Evolutionary conservation across 768 basidiomycete genomes (phyloP), one percentile per base, ranked within the genome.

Genomic region (Leucocoprinus leucothites): DNA sequence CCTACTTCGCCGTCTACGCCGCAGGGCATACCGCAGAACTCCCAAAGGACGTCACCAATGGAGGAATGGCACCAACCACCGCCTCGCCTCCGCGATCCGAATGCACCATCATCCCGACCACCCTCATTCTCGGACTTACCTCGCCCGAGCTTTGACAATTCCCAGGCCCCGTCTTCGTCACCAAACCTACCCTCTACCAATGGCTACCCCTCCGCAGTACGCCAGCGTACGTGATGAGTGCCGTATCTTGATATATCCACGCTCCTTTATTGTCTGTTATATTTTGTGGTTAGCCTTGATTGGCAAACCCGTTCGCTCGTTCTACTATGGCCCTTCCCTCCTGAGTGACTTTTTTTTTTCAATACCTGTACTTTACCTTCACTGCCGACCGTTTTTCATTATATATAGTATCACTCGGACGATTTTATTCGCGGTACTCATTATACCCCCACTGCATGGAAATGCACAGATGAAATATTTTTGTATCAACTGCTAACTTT

Each of bases 71-170:
- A 74, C 43, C 38, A 38, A 38, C 60, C 74, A 40, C 59, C 69
- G 40, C 60, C 79, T 49, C 78, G 79, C 54, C 69, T 75, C 19
- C 69, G 60, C 44, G 70, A 70, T 53, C 64, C 71, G 14, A 71
- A 71, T 55, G 70, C 61, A 57, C 65, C 58, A 55, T 63, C 74
- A 8, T 67, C 74, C 25, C 74, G 75, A 56, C 74, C 82, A 54
- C 82, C 84, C 9, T 67, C 77, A 35, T 85, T 84, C 11, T 82
- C 75, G 58, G 71, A 76, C 48, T 75, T 73, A 28, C 71, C 69
- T 16, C 64, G 80, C 60, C 66, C 72, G 13, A 82, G 75, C 57
- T 61, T 70, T 31, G 81, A 81, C 48, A 74, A 73, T 57, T 31
- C 68, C 26, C 72, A 75, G 60, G 57, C 57, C 42, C 56, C 63